Base-by-base conservation (phyloP, 2,329 filamentous ascomycete species). In the Neonectria magnoliae region DNA sequence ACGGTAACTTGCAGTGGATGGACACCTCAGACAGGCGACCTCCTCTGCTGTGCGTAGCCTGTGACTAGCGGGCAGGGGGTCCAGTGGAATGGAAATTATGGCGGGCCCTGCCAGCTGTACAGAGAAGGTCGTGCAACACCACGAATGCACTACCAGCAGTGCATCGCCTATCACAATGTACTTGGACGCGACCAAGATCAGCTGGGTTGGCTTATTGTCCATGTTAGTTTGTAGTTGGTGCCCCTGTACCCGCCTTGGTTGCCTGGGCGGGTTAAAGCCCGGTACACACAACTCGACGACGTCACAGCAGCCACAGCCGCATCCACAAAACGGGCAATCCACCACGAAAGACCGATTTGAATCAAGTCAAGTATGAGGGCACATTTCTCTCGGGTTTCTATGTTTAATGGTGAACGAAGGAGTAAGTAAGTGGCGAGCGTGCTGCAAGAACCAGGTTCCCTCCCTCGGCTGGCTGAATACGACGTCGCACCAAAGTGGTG, bases 1-100 rank as follows among this genome's bases (percentile, higher is more conserved):
- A 57, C 60, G 36, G 38, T 41, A 53, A 53, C 27, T 20, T 57
- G 60, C 48, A 57, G 59, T 54, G 60, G 54, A 63, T 36, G 36
- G 36, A 38, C 36, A n/a, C 36, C 36, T 38, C 36, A 42, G 60
- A 45, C 48, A 47, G 53, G 48, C 38, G 38, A 57, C 47, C 53
- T 27, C 33, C 42, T 61, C 51, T 33, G 31, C 58, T 62, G 47
- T 38, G 38, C 18, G 25, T 50, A 31, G 47, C 47, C 36, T 38
- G 13, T 41, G 36, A 38, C 36, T 51, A 56, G 36, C 20, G 47
- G 42, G 18, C 31, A 59, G 33, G 61, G 61, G 61, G 9, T 25
- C 25, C 25, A 25, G 25, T 45, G 27, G 41, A 33, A 22, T 47
- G 47, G 55, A 54, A 50, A 54, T 63, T 51, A 8, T 33, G 27